Evolutionary conservation across 1,284 basidiomycete species (phyloP).

Genomic region (Athelia psychrophila): DNA sequence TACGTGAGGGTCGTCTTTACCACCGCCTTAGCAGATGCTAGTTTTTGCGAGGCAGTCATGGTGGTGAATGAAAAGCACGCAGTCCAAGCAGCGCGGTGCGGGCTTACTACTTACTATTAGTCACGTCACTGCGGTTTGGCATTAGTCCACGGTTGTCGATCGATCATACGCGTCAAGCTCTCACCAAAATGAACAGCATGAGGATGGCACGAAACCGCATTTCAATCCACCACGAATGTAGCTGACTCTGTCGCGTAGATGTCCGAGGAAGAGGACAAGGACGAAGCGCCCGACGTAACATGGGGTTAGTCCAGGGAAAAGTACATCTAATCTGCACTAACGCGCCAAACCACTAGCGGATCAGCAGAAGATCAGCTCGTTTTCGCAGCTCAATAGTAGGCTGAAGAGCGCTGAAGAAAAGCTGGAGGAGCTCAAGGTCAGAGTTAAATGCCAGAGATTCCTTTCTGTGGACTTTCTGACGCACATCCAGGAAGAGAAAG

Average conservation of each 20-base stretch:
- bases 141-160: neutral
- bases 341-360: slow-evolving; percentile 60
- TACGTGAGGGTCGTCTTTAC: slow-evolving; percentile 19
- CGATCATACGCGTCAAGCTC: neutral
- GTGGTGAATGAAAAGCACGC: too few species aligned
- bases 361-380: slow-evolving; percentile 90
- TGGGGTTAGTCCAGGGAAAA: slow-evolving; percentile 64
- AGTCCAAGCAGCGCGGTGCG: too few species aligned
- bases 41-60: too few species aligned
- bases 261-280: slow-evolving; percentile 67
- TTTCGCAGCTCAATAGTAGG: slow-evolving; percentile 89
- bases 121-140: neutral
- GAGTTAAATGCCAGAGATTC: slow-evolving; percentile 4
- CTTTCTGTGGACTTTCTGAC: neutral
- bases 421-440: slow-evolving; percentile 70
- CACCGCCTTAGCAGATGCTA: neutral
- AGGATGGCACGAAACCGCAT: slow-evolving; percentile 46
- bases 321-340: neutral
- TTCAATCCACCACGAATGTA: neutral
- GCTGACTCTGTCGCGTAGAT: neutral
- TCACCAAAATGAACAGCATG: slow-evolving; percentile 39
- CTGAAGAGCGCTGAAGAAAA: slow-evolving; percentile 72
- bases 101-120: too few species aligned
- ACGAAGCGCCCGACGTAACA: slow-evolving; percentile 85
- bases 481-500: slow-evolving; percentile 77